Conservation (phyloP, 2,329 filamentous ascomycete species). For the Fusarium sp. region DNA sequence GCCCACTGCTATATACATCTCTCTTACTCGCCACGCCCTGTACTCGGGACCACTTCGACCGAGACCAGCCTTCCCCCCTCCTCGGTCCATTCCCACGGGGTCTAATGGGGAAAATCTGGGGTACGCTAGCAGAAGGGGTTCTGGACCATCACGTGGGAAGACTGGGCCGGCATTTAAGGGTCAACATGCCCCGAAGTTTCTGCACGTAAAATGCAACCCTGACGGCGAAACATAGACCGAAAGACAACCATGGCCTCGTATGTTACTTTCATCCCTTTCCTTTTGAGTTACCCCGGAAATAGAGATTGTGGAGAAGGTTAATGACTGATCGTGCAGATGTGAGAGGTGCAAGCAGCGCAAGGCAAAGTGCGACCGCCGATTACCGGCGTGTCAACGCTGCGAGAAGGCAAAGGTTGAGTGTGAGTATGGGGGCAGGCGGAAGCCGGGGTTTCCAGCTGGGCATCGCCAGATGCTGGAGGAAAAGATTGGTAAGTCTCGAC, state of each 20-base stretch:
- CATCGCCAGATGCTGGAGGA: neutral
- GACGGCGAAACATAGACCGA: slow-evolving; percentile 7
- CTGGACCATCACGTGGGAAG: neutral
- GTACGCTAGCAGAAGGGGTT: neutral
- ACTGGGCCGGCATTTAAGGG: neutral
- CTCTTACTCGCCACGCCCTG: neutral
- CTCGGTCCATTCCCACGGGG: neutral
- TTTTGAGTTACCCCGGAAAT: neutral
- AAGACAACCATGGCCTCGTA: neutral
- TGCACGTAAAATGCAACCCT: neutral
- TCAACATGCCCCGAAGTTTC: neutral
- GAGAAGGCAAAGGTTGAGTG: neutral
- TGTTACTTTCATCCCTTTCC: neutral
- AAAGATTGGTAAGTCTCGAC: neutral
- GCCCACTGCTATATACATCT: neutral
- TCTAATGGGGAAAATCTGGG: neutral
- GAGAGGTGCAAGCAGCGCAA: neutral
- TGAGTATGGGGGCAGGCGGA: neutral
- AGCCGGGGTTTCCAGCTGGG: neutral
- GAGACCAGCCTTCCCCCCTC: neutral
- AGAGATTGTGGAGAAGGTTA: accelerated
- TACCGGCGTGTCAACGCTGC: neutral
- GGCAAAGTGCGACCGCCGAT: neutral
- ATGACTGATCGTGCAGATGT: neutral
- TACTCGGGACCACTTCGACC: neutral